Conservation (phyloP, 345 rosid genomes). For the Brassica juncea region DNA sequence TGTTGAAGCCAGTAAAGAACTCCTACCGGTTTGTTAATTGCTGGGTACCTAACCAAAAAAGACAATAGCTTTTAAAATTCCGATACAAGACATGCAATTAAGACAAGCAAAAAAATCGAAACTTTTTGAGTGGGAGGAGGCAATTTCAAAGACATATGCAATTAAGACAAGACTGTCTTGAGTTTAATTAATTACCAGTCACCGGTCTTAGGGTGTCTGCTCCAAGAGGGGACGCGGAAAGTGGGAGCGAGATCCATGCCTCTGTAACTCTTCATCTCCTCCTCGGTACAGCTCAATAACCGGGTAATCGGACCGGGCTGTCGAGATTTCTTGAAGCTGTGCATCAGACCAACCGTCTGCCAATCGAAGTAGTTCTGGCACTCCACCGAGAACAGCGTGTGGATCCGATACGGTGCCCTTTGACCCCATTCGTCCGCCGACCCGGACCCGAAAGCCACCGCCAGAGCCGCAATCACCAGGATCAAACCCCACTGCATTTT, state of each 20-base stretch:
- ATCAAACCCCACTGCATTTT: conserved; percentile 32
- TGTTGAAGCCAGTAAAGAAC: conserved; percentile 90
- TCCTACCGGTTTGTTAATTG: conserved; percentile 97
- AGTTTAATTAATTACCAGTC: conserved; percentile 65
- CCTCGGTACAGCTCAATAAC: conserved; percentile 86
- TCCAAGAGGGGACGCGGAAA: conserved; percentile 88
- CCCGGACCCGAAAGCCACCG: conserved; percentile 17
- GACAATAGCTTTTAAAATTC: no score
- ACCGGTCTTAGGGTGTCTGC: conserved; percentile 85
- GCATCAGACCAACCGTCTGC: conserved; percentile 95
- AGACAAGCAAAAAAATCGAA: no score
- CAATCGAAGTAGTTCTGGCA: conserved; percentile 96
- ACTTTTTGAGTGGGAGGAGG: background rate
- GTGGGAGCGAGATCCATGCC: conserved; percentile 96
- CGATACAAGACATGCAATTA: no score
- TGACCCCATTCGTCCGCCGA: conserved; percentile 38
- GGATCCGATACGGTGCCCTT: conserved; percentile 75
- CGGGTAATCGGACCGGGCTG: conserved; percentile 98
- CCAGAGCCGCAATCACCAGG: conserved; percentile 3
- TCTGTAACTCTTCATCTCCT: conserved; percentile 70
- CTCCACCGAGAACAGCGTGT: conserved; percentile 94
- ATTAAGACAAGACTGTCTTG: background rate
- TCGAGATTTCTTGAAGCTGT: conserved; percentile 79
- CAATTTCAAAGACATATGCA: background rate
- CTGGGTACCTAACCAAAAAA: conserved; percentile 66